A percentile compares a stretch with the other conserved stretches of the same genome.
Conservation (phyloP, 441 rosid genomes). For the Brassica hybrid region DNA sequence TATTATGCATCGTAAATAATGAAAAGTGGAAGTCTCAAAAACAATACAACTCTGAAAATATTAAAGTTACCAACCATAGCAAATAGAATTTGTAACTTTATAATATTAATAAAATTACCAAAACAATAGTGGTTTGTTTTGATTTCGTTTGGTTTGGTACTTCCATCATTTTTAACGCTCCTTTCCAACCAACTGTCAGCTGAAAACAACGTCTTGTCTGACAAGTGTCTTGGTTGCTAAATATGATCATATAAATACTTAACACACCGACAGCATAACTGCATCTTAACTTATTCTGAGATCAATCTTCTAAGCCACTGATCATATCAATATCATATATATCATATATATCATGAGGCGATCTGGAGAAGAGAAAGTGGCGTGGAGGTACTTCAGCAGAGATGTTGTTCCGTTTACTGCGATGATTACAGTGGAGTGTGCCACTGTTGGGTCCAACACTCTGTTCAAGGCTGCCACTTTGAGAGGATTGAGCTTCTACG, state of each 20-base stretch:
- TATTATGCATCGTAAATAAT: not conserved
- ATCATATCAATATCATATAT: not conserved
- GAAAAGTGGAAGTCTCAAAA: not conserved
- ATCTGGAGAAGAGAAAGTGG: constrained; percentile 18
- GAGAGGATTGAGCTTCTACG: constrained; percentile 28
- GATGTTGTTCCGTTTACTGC: constrained; percentile 32
- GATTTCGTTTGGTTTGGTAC: not conserved
- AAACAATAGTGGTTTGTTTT: not conserved
- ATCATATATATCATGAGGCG: not conserved
- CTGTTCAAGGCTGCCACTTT: constrained; percentile 24
- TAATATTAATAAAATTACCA: not conserved
- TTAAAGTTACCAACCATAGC: not conserved
- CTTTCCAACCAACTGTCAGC: too few relatives aligned
- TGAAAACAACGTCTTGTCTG: not conserved
- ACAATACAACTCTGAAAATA: not conserved
- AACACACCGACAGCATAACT: too few relatives aligned
- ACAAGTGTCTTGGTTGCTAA: not conserved
- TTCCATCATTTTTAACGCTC: too few relatives aligned
- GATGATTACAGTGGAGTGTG: constrained; percentile 11
- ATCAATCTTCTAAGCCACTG: not conserved
- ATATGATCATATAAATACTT: too few relatives aligned
- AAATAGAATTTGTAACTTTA: not conserved
- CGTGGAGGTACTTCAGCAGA: constrained; percentile 7
- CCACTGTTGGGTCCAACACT: constrained; percentile 7
- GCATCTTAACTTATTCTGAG: too few relatives aligned